These are phyloP conservation scores for Auricularia heimuer DNA, from an alignment of 768 basidiomycete genomes.

Conservation along the genomic window DNA sequence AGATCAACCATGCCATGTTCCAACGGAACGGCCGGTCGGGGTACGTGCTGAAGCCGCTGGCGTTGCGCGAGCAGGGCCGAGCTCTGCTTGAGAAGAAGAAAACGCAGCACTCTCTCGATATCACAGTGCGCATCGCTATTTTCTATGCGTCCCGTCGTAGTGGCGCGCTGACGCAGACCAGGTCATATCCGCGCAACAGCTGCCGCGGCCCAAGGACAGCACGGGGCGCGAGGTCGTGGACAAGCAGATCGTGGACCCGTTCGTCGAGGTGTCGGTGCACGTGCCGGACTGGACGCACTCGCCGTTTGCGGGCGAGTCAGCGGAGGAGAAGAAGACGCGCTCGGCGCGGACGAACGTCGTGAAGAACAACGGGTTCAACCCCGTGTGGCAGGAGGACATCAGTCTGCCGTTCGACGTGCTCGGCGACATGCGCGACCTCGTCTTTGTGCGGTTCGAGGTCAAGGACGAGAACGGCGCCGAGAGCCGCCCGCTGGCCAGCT, in stretches of 20 bases:
- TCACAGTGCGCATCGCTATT: slow-evolving; percentile 39
- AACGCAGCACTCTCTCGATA: slow-evolving; percentile 50
- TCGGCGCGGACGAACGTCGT: slow-evolving; percentile 51
- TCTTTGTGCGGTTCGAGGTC: slow-evolving; percentile 76
- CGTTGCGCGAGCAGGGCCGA: slow-evolving; percentile 58
- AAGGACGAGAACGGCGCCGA: slow-evolving; percentile 47
- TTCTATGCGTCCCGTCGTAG: neutral
- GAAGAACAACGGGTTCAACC: slow-evolving; percentile 89
- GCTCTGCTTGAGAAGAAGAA: slow-evolving; percentile 36
- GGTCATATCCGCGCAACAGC: slow-evolving; percentile 84
- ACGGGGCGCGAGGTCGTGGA: slow-evolving; percentile 51
- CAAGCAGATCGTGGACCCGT: slow-evolving; percentile 55
- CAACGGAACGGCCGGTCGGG: slow-evolving; percentile 80
- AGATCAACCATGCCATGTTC: slow-evolving; percentile 96
- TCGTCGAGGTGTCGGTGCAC: slow-evolving; percentile 70
- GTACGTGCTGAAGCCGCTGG: slow-evolving; percentile 81
- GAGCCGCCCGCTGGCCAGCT: slow-evolving; percentile 59
- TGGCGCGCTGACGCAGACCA: slow-evolving; percentile 14
- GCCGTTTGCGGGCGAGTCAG: slow-evolving; percentile 15
- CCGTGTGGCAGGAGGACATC: slow-evolving; percentile 69
- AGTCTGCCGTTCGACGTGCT: slow-evolving; percentile 66
- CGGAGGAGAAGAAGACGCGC: slow-evolving; percentile 27
- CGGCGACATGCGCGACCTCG: slow-evolving; percentile 67
- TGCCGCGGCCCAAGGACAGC: slow-evolving; percentile 62
- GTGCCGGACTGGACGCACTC: slow-evolving; percentile 57